Evolutionary conservation across 208 protist species (phyloP).

Genomic region (Leishmania tropica): DNA sequence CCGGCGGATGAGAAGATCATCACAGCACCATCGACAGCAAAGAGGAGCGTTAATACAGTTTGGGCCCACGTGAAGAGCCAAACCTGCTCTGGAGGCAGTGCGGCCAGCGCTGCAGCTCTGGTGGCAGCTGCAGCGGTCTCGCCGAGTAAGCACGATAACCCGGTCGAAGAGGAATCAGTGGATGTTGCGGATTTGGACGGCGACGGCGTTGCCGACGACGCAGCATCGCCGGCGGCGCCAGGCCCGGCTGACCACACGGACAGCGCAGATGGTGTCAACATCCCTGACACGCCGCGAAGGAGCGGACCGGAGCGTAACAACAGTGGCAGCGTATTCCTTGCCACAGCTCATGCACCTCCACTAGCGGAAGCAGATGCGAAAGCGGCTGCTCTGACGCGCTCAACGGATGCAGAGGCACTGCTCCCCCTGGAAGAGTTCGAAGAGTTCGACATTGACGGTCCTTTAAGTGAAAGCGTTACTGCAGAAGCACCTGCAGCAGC

Average conservation of each 20-base stretch:
- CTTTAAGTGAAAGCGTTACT: background rate
- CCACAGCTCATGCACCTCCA: background rate
- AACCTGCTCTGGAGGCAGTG: background rate
- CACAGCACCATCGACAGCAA: background rate
- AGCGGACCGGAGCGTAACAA: background rate
- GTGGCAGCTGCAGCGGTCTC: background rate
- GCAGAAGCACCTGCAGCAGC: background rate
- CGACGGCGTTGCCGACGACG: background rate
- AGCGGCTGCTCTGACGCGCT: background rate
- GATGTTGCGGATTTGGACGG: background rate
- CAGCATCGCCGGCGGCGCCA: background rate
- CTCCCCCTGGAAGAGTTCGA: conserved; percentile 2
- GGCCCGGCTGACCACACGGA: background rate
- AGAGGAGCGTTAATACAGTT: conserved; percentile 1
- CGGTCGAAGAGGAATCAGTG: background rate
- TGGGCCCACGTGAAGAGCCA: conserved; percentile 8
- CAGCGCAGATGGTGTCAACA: background rate
- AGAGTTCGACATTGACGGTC: conserved; percentile 31
- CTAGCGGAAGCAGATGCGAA: background rate
- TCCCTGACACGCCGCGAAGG: background rate
- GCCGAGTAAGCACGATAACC: background rate
- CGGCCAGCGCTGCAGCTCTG: background rate
- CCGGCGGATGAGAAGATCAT: background rate
- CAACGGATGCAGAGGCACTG: background rate
- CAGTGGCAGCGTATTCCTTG: background rate